Percentiles rank a stretch among this genome's conserved stretches.
These are phyloP conservation scores for Candida taoyuanica DNA, from an alignment of 805 yeast genomes.

Conservation along the genomic window DNA sequence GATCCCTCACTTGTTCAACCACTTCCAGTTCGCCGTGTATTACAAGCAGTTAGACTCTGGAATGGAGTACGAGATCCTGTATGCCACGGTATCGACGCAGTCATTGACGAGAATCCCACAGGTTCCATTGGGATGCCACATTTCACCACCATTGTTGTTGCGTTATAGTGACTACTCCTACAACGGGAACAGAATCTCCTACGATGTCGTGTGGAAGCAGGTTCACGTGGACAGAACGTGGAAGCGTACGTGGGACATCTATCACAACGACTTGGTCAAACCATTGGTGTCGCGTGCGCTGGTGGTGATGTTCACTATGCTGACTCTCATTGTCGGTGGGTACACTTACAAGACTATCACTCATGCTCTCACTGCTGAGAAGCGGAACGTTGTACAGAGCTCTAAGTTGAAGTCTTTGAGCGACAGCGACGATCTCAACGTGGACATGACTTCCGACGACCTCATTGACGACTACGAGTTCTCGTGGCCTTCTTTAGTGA, in stretches of 20 bases:
- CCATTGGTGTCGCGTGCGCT: slow-evolving; percentile 22
- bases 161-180: slow-evolving; percentile 22
- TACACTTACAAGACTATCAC: slow-evolving; percentile 17
- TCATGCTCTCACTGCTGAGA: slow-evolving; percentile 18
- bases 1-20: slow-evolving; percentile 29
- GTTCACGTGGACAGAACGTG: slow-evolving; percentile 14
- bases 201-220: slow-evolving; percentile 27
- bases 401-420: slow-evolving; percentile 6
- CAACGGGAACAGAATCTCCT: slow-evolving; percentile 27
- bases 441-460: slow-evolving; percentile 9
- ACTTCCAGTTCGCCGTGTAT: slow-evolving; percentile 28
- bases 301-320: slow-evolving; percentile 14
- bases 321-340: slow-evolving; percentile 16
- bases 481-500: slow-evolving; percentile 25
- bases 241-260: slow-evolving; percentile 19
- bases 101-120: slow-evolving; percentile 26
- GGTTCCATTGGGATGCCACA: slow-evolving; percentile 20
- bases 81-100: slow-evolving; percentile 25
- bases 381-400: slow-evolving; percentile 12
- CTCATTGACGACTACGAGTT: slow-evolving; percentile 21
- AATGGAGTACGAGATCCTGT: slow-evolving; percentile 22
- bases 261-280: slow-evolving; percentile 25
- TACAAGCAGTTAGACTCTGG: slow-evolving; percentile 23
- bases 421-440: slow-evolving; percentile 3
- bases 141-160: slow-evolving; percentile 25